Percentiles rank a stretch among this genome's conserved stretches.
phyloP scores from a whole-genome alignment of 805 yeast genomes.

The Candida jianshihensis region DNA sequence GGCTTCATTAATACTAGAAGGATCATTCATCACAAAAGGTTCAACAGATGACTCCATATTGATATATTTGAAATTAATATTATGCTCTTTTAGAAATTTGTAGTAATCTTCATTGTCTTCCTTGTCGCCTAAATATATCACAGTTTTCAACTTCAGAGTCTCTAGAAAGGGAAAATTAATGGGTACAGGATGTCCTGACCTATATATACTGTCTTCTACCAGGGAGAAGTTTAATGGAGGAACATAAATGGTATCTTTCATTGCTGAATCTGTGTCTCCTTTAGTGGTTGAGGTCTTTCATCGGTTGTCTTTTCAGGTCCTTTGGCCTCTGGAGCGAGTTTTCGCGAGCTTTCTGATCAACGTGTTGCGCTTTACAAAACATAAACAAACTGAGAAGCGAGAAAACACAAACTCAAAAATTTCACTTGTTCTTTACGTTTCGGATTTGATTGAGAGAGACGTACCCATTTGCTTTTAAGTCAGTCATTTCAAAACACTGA shows the following conservation, averaged over 20 bases:
- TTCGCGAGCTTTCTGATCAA: too few species aligned
- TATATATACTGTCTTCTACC: conserved; percentile 79
- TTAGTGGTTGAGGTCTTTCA: too few species aligned
- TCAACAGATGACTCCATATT: conserved; percentile 70
- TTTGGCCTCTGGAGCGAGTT: too few species aligned
- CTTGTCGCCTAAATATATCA: conserved; percentile 78
- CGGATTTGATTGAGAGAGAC: too few species aligned
- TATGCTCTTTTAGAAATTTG: conserved; percentile 54
- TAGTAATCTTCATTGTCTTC: conserved; percentile 57
- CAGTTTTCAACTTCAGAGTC: conserved; percentile 65
- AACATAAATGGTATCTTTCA: conserved; percentile 37
- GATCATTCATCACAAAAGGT: conserved; percentile 56
- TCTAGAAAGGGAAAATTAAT: conserved; percentile 74
- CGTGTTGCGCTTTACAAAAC: too few species aligned
- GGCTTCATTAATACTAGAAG: conserved; percentile 49
- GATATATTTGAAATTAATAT: conserved; percentile 51
- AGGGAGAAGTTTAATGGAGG: conserved; percentile 91
- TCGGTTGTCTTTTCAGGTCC: too few species aligned
- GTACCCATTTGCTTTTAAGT: too few species aligned
- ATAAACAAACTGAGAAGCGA: too few species aligned
- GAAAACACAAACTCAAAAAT: too few species aligned
- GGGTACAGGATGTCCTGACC: conserved; percentile 93
- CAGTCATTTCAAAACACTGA: too few species aligned
- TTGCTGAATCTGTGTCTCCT: too few species aligned
- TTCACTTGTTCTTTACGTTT: too few species aligned